Base-by-base conservation (phyloP, 352 stramenopile genomes). In the Globisporangium irregulare region DNA sequence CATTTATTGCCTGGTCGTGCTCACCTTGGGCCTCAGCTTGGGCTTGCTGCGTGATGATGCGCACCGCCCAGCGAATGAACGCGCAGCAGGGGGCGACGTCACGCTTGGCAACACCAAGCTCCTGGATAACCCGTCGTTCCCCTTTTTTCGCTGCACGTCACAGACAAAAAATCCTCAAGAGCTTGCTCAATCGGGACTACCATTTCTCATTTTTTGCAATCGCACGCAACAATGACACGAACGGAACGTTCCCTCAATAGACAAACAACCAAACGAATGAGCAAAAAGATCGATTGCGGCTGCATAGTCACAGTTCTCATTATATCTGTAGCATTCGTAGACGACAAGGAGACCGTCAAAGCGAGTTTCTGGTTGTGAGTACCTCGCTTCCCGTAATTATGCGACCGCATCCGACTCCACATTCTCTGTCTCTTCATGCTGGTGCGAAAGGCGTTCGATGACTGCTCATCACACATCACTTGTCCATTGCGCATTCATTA, bases 121-220 rank as follows among this genome's bases (percentile, higher is more conserved):
- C 25, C 54, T 27, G 18, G 25, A 43, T 15, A 20, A 25, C 54
- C 27, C 43, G 54, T 59, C 54, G 27, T 43, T 59, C n/a, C 6
- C 2, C 24, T 22, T n/a, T 59, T 32, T 51, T 51, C 43, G 43
- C 43, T 51, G 25, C 53, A 12, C 32, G 53, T 38, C 25, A 59
- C 18, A 18, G 12, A 58, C 24, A 36, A 9, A 18, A 29, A 12
- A 6, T 29, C n/a, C 6, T 55, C n/a, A n/a, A 29, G n/a, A 36
- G 36, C 15, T 58, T 22, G 53, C 12, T 58, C 53, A 50, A 50
- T 32, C 3, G 27, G 27, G 27, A 32, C 3, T 9, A 15, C 53
- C 53, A 38, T 58, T 22, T 58, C 53, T n/a, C 41, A n/a, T n/a
- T 50, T 50, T 20, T 50, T 50, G 41, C 41, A 50, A 50, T 22